phyloP scores from a whole-genome alignment of 306 rosid genomes.

The Calophaca sinica region DNA sequence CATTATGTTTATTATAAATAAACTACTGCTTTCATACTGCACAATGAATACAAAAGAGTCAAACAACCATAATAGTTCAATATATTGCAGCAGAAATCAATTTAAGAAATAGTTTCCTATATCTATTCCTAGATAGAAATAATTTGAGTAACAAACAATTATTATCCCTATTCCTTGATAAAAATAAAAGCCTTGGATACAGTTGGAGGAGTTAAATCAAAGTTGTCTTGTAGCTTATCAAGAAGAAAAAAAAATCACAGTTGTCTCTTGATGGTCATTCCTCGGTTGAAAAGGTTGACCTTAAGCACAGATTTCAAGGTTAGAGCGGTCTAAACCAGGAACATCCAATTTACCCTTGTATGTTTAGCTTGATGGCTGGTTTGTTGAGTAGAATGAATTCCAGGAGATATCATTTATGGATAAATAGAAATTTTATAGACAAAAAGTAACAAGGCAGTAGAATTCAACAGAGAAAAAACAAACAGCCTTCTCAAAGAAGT shows the following conservation, averaged over 20 bases:
- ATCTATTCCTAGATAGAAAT: not conserved
- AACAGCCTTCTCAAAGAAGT: conserved; percentile 17
- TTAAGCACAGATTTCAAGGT: conserved; percentile 20
- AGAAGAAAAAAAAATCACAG: not conserved
- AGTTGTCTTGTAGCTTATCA: no score
- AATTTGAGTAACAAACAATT: conserved; percentile 17
- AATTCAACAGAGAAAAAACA: conserved; percentile 15
- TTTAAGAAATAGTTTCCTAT: conserved; percentile 10
- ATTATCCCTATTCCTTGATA: not conserved
- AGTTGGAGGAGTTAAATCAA: conserved; percentile 16
- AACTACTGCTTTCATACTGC: conserved; percentile 97
- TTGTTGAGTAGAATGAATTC: conserved; percentile 3
- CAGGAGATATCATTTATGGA: not conserved
- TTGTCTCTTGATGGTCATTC: conserved; percentile 28
- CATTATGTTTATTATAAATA: conserved; percentile 83
- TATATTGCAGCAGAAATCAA: conserved; percentile 30
- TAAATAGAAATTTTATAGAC: not conserved
- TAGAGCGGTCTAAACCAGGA: conserved; percentile 1
- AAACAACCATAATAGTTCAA: conserved; percentile 41
- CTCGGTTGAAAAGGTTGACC: conserved; percentile 22
- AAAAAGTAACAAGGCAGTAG: conserved; percentile 10
- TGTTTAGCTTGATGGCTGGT: not conserved
- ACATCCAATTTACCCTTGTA: not conserved
- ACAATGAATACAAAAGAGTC: conserved; percentile 50
- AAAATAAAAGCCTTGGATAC: conserved; percentile 8